Evolutionary conservation across 148 eudicot species (phyloP).

Genomic region (Nyssa sinensis): DNA sequence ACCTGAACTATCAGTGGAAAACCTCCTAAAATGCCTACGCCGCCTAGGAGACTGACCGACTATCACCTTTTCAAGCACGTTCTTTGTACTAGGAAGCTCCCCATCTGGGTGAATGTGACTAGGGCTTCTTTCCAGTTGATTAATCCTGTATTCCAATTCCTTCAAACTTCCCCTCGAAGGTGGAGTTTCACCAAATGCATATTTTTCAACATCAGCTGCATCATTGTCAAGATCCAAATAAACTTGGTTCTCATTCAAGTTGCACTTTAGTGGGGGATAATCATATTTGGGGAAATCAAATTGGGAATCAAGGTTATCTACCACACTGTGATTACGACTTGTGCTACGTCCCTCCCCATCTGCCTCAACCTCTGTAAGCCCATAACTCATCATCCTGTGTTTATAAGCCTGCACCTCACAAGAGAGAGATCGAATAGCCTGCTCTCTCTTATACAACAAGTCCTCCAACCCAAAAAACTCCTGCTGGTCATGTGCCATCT

Average conservation of each 20-base stretch:
- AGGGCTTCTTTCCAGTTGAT: conserved; percentile 69
- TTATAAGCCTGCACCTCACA: conserved; percentile 84
- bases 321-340: conserved; percentile 41
- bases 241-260: conserved; percentile 41
- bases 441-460: conserved; percentile 76
- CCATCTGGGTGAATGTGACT: conserved; percentile 43
- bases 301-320: conserved; percentile 34
- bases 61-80: conserved; percentile 59
- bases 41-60: conserved; percentile 62
- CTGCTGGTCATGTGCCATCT: conserved; percentile 72
- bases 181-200: conserved; percentile 74
- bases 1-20: conserved; percentile 48
- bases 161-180: conserved; percentile 48
- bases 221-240: conserved; percentile 50
- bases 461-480: conserved; percentile 68
- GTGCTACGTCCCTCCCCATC: conserved; percentile 45
- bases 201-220: conserved; percentile 55
- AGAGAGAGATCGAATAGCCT: conserved; percentile 61
- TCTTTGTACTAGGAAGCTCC: conserved; percentile 37
- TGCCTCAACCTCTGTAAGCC: conserved; percentile 62
- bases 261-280: conserved; percentile 75
- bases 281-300: conserved; percentile 44
- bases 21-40: conserved; percentile 40
- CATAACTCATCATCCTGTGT: conserved; percentile 81
- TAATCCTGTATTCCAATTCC: conserved; percentile 66